These are phyloP conservation scores for Petunia axillaris DNA, from an alignment of 257 asterid species.

Conservation along the genomic window DNA sequence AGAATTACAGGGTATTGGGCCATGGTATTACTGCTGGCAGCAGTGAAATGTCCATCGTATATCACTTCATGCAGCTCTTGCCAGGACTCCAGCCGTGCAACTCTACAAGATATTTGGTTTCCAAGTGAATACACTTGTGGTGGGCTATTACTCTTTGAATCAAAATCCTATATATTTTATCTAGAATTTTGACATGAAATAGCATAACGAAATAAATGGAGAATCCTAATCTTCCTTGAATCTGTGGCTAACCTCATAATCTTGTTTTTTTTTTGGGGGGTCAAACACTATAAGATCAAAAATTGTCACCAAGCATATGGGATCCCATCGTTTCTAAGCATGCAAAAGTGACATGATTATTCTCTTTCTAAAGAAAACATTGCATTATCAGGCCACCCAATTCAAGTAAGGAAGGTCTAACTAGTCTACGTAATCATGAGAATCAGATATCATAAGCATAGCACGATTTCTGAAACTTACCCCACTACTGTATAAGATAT, in stretches of 20 bases:
- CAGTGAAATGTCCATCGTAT: neutral
- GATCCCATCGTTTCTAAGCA: neutral
- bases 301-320: neutral
- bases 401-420: neutral
- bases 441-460: conserved; percentile 17
- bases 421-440: neutral
- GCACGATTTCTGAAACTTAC: neutral
- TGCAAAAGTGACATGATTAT: neutral
- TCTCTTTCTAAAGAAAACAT: neutral
- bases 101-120: neutral
- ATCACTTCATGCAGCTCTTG: neutral
- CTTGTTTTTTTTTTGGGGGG: too few relatives aligned
- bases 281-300: neutral
- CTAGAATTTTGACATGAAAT: neutral
- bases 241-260: neutral
- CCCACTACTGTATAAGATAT: conserved; percentile 14
- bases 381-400: neutral
- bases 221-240: neutral
- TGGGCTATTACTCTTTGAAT: neutral
- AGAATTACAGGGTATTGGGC: neutral
- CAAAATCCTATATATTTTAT: neutral
- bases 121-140: neutral
- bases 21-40: neutral
- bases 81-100: neutral
- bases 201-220: neutral